A percentile compares a stretch with the other conserved stretches of the same genome.
Evolutionary conservation across 2,329 filamentous ascomycete species (phyloP).

Genomic region (Zasmidium angulare): DNA sequence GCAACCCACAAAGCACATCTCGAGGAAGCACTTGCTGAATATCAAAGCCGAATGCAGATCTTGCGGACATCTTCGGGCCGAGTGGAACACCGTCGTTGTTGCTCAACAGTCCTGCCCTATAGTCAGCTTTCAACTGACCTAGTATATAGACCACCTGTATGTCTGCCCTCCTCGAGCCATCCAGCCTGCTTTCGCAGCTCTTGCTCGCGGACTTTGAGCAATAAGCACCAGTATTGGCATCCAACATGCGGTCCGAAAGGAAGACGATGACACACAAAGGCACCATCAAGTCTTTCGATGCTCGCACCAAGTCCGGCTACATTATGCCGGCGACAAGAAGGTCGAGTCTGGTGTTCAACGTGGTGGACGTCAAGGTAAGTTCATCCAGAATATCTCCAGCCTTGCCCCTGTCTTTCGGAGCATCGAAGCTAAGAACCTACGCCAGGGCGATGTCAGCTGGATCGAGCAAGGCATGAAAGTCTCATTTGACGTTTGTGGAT

Average conservation of each 20-base stretch:
- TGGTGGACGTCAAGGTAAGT: background rate
- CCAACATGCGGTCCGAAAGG: too few species aligned
- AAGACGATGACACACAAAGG: background rate
- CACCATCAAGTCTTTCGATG: background rate
- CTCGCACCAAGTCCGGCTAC: background rate
- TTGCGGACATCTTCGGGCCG: background rate
- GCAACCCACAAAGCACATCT: background rate
- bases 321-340: background rate
- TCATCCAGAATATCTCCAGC: background rate
- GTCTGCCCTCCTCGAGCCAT: too few species aligned
- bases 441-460: background rate
- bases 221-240: too few species aligned
- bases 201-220: background rate
- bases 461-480: background rate
- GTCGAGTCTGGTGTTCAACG: background rate
- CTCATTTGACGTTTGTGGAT: background rate
- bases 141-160: too few species aligned
- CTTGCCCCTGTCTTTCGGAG: background rate
- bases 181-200: too few species aligned
- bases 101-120: too few species aligned
- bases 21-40: background rate
- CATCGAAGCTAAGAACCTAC: background rate
- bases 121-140: too few species aligned
- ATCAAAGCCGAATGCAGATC: background rate
- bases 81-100: too few species aligned